These are phyloP conservation scores for Saussurea involucrata DNA, from an alignment of 129 eudicot genomes.

Conservation along the genomic window DNA sequence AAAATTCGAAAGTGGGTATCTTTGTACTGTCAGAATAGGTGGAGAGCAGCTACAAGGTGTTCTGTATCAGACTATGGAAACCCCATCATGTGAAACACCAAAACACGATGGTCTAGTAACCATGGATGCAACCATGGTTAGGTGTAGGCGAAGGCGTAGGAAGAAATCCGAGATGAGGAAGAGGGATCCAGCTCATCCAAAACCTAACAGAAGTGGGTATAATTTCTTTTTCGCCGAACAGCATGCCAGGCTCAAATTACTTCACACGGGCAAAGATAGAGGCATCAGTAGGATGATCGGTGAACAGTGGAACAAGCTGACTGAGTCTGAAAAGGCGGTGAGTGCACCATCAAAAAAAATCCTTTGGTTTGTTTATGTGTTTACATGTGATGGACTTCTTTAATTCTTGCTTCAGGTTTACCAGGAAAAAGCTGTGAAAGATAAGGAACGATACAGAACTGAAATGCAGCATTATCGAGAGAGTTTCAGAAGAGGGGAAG, in stretches of 20 bases:
- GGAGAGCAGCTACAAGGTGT: conserved; percentile 76
- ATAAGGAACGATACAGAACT: conserved; percentile 76
- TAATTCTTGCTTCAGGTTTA: conserved; percentile 50
- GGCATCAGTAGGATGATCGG: conserved; percentile 91
- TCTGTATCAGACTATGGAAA: conserved; percentile 57
- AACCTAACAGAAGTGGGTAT: conserved; percentile 94
- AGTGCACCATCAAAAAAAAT: background rate
- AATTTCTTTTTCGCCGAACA: conserved; percentile 95
- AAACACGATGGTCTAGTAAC: conserved; percentile 20
- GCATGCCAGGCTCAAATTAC: conserved; percentile 76
- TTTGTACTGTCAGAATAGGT: conserved; percentile 74
- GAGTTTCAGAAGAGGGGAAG: conserved; percentile 43
- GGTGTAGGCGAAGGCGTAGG: conserved; percentile 69
- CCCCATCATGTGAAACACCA: conserved; percentile 26
- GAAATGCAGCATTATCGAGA: conserved; percentile 80
- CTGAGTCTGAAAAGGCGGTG: conserved; percentile 63
- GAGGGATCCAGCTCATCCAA: conserved; percentile 92
- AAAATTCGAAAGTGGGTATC: conserved; percentile 87
- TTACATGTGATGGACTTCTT: background rate
- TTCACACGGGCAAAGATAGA: conserved; percentile 72
- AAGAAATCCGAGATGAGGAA: conserved; percentile 79
- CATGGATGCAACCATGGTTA: conserved; percentile 23
- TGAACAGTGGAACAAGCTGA: conserved; percentile 79
- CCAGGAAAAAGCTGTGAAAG: conserved; percentile 83
- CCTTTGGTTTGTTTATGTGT: background rate